Percentiles rank a stretch among this genome's conserved stretches.
Conservation (phyloP, 2,329 filamentous ascomycete genomes). For the Phyllosticta capitalensis region DNA sequence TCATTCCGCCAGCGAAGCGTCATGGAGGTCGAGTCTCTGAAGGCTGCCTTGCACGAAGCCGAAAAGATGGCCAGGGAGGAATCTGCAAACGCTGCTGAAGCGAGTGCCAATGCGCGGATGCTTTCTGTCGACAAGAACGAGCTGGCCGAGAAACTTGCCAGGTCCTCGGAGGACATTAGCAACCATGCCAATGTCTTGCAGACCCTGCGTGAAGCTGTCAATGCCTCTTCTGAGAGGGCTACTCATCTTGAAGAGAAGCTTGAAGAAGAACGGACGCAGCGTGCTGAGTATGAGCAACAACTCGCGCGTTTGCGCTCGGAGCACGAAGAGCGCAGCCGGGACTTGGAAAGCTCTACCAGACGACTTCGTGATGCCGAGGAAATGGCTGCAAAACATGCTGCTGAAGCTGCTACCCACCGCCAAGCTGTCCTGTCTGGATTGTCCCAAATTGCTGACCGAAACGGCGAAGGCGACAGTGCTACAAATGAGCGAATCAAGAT, state of each 20-base stretch:
- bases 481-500: slow-evolving; percentile 54
- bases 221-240: slow-evolving; percentile 69
- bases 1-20: slow-evolving; percentile 73
- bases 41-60: slow-evolving; percentile 71
- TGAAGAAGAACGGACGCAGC: slow-evolving; percentile 67
- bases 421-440: slow-evolving; percentile 74
- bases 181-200: slow-evolving; percentile 63
- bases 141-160: slow-evolving; percentile 57
- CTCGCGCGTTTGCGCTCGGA: slow-evolving; percentile 68
- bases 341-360: slow-evolving; percentile 65
- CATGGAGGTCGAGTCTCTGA: slow-evolving; percentile 74
- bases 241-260: slow-evolving; percentile 69
- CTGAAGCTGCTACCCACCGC: slow-evolving; percentile 78
- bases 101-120: slow-evolving; percentile 62
- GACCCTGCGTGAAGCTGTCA: slow-evolving; percentile 67
- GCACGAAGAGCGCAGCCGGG: slow-evolving; percentile 68
- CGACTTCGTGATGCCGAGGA: slow-evolving; percentile 80
- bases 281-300: slow-evolving; percentile 68
- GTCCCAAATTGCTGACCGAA: slow-evolving; percentile 55
- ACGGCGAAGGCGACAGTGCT: not conserved
- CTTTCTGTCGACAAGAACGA: slow-evolving; percentile 82
- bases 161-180: slow-evolving; percentile 55
- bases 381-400: slow-evolving; percentile 74
- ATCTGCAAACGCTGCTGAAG: slow-evolving; percentile 65
- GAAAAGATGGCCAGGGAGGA: slow-evolving; percentile 75